phyloP scores from a whole-genome alignment of 768 basidiomycete genomes.

The Tricholoma matsutake region DNA sequence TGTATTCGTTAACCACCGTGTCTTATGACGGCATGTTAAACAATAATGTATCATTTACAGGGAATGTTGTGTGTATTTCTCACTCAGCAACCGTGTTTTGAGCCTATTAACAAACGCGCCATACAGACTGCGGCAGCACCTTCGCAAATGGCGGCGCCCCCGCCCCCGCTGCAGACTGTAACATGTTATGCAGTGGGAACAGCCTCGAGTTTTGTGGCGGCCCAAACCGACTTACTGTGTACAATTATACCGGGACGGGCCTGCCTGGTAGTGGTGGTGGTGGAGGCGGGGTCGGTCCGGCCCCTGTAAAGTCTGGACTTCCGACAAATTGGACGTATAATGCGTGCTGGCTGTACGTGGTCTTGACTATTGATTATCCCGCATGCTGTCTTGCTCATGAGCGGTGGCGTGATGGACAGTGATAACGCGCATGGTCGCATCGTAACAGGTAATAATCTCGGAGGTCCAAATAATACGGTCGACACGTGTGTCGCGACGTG shows the following conservation, averaged over 20 bases:
- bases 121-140: conserved; percentile 46
- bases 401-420: not conserved
- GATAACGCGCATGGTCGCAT: conserved; percentile 68
- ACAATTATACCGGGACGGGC: conserved; percentile 64
- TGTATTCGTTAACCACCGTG: conserved; percentile 21
- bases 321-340: conserved; percentile 56
- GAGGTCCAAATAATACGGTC: conserved; percentile 45
- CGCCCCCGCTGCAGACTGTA: conserved; percentile 51
- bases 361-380: not conserved
- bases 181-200: conserved; percentile 65
- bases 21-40: not conserved
- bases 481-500: conserved; percentile 64
- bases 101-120: not conserved
- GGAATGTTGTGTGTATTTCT: conserved; percentile 50
- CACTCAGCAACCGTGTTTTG: conserved; percentile 6
- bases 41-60: conserved; percentile 34
- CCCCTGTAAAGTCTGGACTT: conserved; percentile 51
- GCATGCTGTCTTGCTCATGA: not conserved
- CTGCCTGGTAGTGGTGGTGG: conserved; percentile 38
- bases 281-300: conserved; percentile 31
- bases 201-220: conserved; percentile 70
- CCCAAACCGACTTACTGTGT: conserved; percentile 60
- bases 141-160: conserved; percentile 47
- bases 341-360: conserved; percentile 61
- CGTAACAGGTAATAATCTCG: conserved; percentile 31